Base-by-base conservation (phyloP, 345 rosid genomes). In the Geranium brycei region DNA sequence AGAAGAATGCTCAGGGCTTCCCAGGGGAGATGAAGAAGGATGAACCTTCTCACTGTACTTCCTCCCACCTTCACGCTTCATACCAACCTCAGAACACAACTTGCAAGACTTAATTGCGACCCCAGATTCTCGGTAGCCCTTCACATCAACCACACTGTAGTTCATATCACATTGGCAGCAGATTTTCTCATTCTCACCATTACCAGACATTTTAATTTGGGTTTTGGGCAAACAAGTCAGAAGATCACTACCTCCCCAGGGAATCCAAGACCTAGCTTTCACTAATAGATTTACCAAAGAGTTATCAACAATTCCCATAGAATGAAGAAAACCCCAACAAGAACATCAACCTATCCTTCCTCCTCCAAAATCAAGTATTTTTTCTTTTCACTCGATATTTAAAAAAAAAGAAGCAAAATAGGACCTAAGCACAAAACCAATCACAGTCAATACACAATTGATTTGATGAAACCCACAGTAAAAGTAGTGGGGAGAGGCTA, bases 281-380 rank as follows among this genome's bases (percentile, higher is more conserved):
- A 71, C 77, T 73, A 85, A 67, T 68, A 88, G 92, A 84, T 93
- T 87, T 82, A 71, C 68, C 69, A 81, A 71, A 66, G 82, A 83
- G 72, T 70, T 80, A 85, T 82, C 90, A 67, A 83, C 83, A 81
- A 83, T 70, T 82, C 92, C 91, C 92, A 83, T 88, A 85, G 77
- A 78, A 72, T 62, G 71, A 62, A 47, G 14, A 47, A 75, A 55
- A 73, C 84, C 75, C 55, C 68, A 66, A 72, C 14, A 47, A 64
- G 68, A 53, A 66, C 66, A 62, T 62, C 68, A 75, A 15, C 69
- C 66, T 58, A 76, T 64, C 66, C 28, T 47, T 31, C 62, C 51
- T 61, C 66, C 70, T 65, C 41, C 41, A 35, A 35, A 35, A 35
- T 7, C 5, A 35, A 35, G 41, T 35, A 35, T 35, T 35, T 35